These are phyloP conservation scores for Phoma herbarum DNA, from an alignment of 2,329 filamentous ascomycete genomes.

Conservation along the genomic window DNA sequence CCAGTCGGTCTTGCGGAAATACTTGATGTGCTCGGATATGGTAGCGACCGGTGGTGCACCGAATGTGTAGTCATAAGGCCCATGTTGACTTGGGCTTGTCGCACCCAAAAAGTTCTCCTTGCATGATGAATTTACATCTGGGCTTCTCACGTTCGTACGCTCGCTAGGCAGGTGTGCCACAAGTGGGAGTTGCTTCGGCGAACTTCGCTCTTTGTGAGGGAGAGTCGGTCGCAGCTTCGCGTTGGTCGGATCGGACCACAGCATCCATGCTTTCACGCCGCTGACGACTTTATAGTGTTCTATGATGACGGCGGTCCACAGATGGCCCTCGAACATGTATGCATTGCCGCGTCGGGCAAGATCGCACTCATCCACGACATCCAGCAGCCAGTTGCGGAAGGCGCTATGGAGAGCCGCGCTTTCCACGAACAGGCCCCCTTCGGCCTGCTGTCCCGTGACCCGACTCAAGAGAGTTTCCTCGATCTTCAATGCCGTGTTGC, in stretches of 20 bases:
- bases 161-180: not conserved
- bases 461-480: slow-evolving; percentile 28
- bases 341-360: slow-evolving; percentile 20
- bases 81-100: slow-evolving; percentile 14
- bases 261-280: slow-evolving; percentile 26
- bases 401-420: slow-evolving; percentile 28
- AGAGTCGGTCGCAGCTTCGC: not conserved
- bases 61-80: slow-evolving; percentile 29
- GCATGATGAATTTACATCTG: slow-evolving; percentile 5
- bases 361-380: slow-evolving; percentile 23
- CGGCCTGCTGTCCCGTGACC: slow-evolving; percentile 29
- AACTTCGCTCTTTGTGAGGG: slow-evolving; percentile 40
- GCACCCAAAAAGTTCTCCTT: not conserved
- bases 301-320: slow-evolving; percentile 40
- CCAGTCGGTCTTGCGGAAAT: slow-evolving; percentile 77
- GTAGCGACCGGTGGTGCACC: slow-evolving; percentile 19
- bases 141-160: not conserved
- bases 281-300: slow-evolving; percentile 42
- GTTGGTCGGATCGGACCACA: slow-evolving; percentile 22
- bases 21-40: slow-evolving; percentile 73
- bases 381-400: slow-evolving; percentile 42
- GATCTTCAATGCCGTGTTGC: slow-evolving; percentile 35
- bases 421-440: slow-evolving; percentile 26
- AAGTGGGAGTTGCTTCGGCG: slow-evolving; percentile 53
- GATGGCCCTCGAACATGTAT: slow-evolving; percentile 37